Base-by-base conservation (phyloP, 345 rosid genomes). In the Eucalyptus erythrocorys region DNA sequence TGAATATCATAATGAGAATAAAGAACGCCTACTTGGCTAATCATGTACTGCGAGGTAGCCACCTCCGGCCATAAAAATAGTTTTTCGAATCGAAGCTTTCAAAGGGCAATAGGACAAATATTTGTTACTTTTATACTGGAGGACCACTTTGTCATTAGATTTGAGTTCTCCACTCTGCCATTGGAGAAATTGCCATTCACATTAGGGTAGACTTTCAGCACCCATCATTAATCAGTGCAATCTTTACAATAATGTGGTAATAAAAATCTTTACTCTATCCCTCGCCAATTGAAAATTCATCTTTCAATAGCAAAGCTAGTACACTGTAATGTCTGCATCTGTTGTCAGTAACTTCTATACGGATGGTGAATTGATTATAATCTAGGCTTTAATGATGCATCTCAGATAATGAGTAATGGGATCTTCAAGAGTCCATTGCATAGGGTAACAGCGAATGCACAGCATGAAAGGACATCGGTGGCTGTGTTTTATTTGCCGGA, bases 341-440 rank as follows among this genome's bases (percentile, higher is more conserved):
- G 15, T 26, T 26, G 0, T 59, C n/a, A 10, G 66, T 59, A 59
- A 59, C 66, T 59, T 59, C 4, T 51, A 51, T 27, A 26, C 48
- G 2, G 45, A 86, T 27, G 49, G 47, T 32, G 30, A 40, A 13
- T 15, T 30, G 87, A 53, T 30, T 57, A 40, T 34, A 59, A 86
- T 86, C 48, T 17, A 30, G 32, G 37, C 80, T 59, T 66, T n/a
- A 66, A 30, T 4, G 34, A 17, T 34, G 43, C 37, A 30, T 45
- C 68, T 84, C 88, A 91, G 92, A 90, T 92, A 61, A 89, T 88
- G 91, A 91, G 94, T 90, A 92, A 92, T 61, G 92, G 90, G 43
- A 90, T 91, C 84, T 92, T 89, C 91, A 91, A 89, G 89, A 90
- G 93, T 88, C 16, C 90, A 32, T 3, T 89, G 87, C 90, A 90